Percentiles rank a stretch among this genome's conserved stretches.
phyloP scores from a whole-genome alignment of 208 protist species.

The Acanthamoeba sp. region DNA sequence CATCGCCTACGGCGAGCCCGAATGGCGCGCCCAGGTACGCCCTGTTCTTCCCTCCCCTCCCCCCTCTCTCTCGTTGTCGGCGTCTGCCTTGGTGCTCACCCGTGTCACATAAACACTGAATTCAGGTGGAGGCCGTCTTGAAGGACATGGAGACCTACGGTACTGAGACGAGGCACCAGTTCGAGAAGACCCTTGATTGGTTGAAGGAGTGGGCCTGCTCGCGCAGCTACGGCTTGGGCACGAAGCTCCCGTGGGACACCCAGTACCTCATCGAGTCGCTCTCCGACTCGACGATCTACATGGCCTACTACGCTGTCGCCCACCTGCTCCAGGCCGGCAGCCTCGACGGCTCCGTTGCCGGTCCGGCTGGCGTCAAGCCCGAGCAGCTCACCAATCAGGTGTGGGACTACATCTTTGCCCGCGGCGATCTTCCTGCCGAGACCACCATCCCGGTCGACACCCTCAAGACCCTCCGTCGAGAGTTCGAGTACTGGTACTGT shows the following conservation, averaged over 20 bases:
- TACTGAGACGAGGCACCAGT: slow-evolving; percentile 94
- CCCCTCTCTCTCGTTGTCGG: neutral
- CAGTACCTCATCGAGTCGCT: slow-evolving; percentile 99
- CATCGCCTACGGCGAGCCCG: slow-evolving; percentile 98
- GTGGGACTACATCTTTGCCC: slow-evolving; percentile 97
- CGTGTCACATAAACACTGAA: neutral
- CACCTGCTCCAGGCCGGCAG: slow-evolving; percentile 96
- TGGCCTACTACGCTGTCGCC: slow-evolving; percentile 99
- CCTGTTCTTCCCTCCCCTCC: neutral
- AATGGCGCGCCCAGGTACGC: slow-evolving; percentile 93
- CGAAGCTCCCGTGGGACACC: slow-evolving; percentile 96
- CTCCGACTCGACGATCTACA: slow-evolving; percentile 99
- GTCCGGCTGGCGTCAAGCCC: slow-evolving; percentile 93
- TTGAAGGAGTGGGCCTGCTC: slow-evolving; percentile 99
- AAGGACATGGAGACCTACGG: slow-evolving; percentile 95
- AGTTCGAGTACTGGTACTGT: slow-evolving; percentile 97
- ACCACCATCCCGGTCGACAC: slow-evolving; percentile 87
- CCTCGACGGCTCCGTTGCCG: slow-evolving; percentile 85
- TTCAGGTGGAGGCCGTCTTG: slow-evolving; percentile 38
- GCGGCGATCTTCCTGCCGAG: slow-evolving; percentile 87
- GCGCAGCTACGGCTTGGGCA: slow-evolving; percentile 99
- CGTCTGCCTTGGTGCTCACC: neutral
- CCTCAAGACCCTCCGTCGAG: slow-evolving; percentile 92
- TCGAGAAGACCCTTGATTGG: slow-evolving; percentile 97
- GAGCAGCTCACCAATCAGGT: slow-evolving; percentile 95